Evolutionary conservation across 176 grass and related monocot genomes (phyloP).

Genomic region (Miscanthus lutarioriparius): DNA sequence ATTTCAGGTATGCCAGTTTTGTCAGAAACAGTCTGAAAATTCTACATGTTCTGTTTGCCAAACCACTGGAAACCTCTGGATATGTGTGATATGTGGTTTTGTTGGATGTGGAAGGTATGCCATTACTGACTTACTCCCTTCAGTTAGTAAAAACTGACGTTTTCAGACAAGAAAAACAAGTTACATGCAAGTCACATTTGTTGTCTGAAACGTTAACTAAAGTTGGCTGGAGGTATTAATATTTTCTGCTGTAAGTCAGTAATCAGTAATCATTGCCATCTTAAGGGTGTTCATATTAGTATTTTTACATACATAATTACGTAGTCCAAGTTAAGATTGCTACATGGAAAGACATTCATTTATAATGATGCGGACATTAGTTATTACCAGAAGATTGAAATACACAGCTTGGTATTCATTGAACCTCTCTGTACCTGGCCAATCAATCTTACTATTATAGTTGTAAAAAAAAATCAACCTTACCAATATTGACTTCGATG

Average conservation of each 20-base stretch:
- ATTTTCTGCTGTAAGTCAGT: neutral
- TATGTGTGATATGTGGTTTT: slow-evolving; percentile 97
- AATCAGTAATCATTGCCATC: neutral
- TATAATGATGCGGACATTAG: neutral
- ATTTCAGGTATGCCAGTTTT: slow-evolving; percentile 93
- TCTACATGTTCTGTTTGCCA: slow-evolving; percentile 91
- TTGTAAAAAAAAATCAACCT: neutral
- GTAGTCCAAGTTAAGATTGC: neutral
- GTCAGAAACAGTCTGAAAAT: slow-evolving; percentile 77
- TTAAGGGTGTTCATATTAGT: neutral
- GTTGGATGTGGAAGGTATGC: slow-evolving; percentile 96
- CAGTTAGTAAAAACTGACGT: neutral
- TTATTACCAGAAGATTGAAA: neutral
- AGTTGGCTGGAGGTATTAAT: neutral
- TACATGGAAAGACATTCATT: neutral
- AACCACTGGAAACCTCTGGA: slow-evolving; percentile 91
- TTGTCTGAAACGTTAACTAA: neutral
- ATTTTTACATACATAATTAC: neutral
- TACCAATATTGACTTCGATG: neutral
- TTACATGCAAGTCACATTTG: neutral
- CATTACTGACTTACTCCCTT: neutral
- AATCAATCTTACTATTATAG: neutral
- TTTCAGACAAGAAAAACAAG: neutral
- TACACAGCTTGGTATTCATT: neutral
- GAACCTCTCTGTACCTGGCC: neutral